Evolutionary conservation across 768 basidiomycete species (phyloP).

Genomic region (Serendipita sp.): DNA sequence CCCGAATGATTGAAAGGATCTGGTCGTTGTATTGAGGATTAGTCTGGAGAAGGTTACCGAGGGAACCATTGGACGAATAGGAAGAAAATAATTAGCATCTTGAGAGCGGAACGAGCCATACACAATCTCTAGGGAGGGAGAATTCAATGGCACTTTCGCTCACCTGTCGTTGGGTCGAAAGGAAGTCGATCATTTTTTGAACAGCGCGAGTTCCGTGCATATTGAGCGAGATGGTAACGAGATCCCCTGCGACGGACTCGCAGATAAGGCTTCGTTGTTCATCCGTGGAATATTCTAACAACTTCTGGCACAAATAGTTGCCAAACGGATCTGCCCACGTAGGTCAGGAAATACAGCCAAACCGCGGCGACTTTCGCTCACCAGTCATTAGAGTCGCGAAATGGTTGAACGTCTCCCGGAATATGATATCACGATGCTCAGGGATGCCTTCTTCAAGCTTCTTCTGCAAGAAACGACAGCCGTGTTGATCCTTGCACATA

Average conservation of each 20-base stretch:
- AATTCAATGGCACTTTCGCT: conserved; percentile 22
- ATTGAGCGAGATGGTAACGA: conserved; percentile 95
- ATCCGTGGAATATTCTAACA: conserved; percentile 91
- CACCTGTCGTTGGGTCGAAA: conserved; percentile 87
- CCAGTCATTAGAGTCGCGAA: conserved; percentile 98
- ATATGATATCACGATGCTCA: conserved; percentile 98
- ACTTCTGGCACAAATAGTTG: conserved; percentile 96
- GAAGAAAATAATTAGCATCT: conserved; percentile 31
- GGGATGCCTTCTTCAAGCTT: conserved; percentile 92
- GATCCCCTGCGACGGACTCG: conserved; percentile 92
- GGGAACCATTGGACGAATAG: background rate
- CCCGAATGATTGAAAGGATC: conserved; percentile 94
- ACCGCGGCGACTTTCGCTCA: conserved; percentile 20
- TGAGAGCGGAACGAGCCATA: conserved; percentile 15
- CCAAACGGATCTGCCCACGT: conserved; percentile 74
- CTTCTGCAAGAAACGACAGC: conserved; percentile 96
- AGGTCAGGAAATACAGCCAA: conserved; percentile 8
- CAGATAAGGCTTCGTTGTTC: conserved; percentile 95
- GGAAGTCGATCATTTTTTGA: conserved; percentile 99
- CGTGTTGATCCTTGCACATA: conserved; percentile 97
- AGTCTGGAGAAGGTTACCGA: conserved; percentile 33
- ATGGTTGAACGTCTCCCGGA: conserved; percentile 93
- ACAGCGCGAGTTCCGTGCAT: conserved; percentile 99
- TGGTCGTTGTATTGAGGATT: conserved; percentile 72
- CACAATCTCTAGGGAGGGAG: background rate